Conservation (phyloP, 75 land plant species). For the Picea glauca region DNA sequence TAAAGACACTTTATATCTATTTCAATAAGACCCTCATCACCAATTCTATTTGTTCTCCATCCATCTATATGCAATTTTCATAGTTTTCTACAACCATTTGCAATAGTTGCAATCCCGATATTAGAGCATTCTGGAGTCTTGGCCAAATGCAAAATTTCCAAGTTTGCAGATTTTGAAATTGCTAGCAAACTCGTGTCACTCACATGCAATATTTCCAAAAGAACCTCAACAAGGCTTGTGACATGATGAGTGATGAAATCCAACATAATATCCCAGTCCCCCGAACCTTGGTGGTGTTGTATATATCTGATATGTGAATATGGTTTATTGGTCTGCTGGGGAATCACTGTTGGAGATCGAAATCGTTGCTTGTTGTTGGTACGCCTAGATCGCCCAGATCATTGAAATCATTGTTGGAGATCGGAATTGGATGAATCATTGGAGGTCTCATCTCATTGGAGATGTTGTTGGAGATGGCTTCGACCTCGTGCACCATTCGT, state of each 20-base stretch:
- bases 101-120: slow-evolving; percentile 29
- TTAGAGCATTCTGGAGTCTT: slow-evolving; percentile 43
- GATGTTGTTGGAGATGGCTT: no score
- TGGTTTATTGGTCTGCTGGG: no score
- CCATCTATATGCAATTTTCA: slow-evolving; percentile 39
- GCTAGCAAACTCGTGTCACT: slow-evolving; percentile 29
- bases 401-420: no score
- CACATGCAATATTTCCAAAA: slow-evolving; percentile 19
- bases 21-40: slow-evolving; percentile 39
- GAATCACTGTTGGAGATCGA: no score
- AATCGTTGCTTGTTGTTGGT: no score
- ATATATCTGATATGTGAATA: no score
- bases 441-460: no score
- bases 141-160: slow-evolving; percentile 29
- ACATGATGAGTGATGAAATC: slow-evolving; percentile 22
- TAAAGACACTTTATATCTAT: slow-evolving; percentile 30
- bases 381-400: no score
- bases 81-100: slow-evolving; percentile 30
- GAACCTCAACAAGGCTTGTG: slow-evolving; percentile 31
- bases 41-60: slow-evolving; percentile 23
- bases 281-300: no score
- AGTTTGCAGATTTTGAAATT: slow-evolving; percentile 24
- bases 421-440: no score
- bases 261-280: slow-evolving; percentile 33
- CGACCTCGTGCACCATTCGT: no score